Evolutionary conservation across 2,329 filamentous ascomycete genomes (phyloP), one percentile per base, ranked within the genome.

Genomic region (Hypoxylon sp.): DNA sequence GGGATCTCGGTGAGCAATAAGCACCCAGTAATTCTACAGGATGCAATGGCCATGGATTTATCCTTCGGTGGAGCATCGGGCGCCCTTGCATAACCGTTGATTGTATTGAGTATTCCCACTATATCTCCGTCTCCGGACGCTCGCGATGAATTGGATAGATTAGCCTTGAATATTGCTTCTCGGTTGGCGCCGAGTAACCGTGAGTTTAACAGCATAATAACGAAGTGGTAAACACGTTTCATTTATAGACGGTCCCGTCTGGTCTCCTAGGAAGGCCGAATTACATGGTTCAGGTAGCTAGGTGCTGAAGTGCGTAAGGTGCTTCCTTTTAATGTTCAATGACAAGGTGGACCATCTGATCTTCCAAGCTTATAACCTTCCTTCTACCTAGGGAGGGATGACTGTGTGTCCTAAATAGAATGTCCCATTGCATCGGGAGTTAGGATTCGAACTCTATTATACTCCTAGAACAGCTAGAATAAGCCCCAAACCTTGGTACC

Each of bases 351-450:
- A 14, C 20, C 22, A 33, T 53, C 33, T 33, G 12, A 14, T 40
- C 26, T 33, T 12, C 42, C 30, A 42, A 51, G 42, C 24, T 45
- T 60, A 40, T 45, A n/a, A 24, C n/a, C 26, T 33, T n/a, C 16
- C 20, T 45, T 46, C 18, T 26, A 18, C 50, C 4, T 28, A 24
- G 32, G 28, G 38, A 53, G 26, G 16, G 51, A 38, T 45, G 26
- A 18, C 24, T 54, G n/a, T 26, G 38, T 22, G 38, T 30, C 46
- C 30, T 30, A 46, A 52, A 45, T 61, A 33, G 53, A 33, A 64
- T 46, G 24, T 60, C 46, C 24, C 30, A 45, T 62, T 26, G 51
- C 38, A 55, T 61, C 58, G 55, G 59, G 24, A 60, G 33, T 53
- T 61, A 46, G 20, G 20, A 50, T 53, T 53, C 3, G 16, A 8